Conservation (phyloP, 202 grass and related monocot species). For the Schoenoplectus triqueter region DNA sequence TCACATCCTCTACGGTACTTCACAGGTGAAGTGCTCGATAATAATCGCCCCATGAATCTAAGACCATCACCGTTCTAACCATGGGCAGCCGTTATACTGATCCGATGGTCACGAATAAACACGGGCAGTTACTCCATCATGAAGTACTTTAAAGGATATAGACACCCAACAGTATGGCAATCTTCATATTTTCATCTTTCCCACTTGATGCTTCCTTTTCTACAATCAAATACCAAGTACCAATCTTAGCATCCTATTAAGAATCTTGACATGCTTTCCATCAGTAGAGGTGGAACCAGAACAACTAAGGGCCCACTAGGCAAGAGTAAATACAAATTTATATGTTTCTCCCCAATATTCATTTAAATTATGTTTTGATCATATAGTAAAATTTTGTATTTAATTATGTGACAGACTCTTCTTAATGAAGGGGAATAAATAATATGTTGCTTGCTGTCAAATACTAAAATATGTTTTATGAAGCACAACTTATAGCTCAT, state of each 20-base stretch:
- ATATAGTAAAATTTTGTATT: not conserved
- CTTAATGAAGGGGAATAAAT: not conserved
- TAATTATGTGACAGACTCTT: not conserved
- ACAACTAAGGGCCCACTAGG: not conserved
- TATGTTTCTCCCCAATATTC: too few relatives aligned
- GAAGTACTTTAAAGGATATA: too few relatives aligned
- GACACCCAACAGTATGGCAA: not conserved
- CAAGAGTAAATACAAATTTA: slow-evolving; percentile 9
- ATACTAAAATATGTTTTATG: not conserved
- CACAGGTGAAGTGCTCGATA: too few relatives aligned
- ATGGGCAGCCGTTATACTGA: too few relatives aligned
- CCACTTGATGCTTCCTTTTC: slow-evolving; percentile 42
- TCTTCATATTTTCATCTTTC: slow-evolving; percentile 47
- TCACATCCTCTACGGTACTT: too few relatives aligned
- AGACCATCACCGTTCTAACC: too few relatives aligned
- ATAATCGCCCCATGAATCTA: too few relatives aligned
- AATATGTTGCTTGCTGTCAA: not conserved
- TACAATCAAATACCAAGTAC: slow-evolving; percentile 40
- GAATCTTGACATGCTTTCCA: not conserved
- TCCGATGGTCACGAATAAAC: too few relatives aligned
- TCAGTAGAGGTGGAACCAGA: not conserved
- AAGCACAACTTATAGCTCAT: not conserved
- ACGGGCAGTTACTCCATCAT: too few relatives aligned
- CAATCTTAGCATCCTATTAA: slow-evolving; percentile 14
- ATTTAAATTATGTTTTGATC: not conserved